Conservation (phyloP, 108 stramenopile genomes). For the Skeletonema costatum region DNA sequence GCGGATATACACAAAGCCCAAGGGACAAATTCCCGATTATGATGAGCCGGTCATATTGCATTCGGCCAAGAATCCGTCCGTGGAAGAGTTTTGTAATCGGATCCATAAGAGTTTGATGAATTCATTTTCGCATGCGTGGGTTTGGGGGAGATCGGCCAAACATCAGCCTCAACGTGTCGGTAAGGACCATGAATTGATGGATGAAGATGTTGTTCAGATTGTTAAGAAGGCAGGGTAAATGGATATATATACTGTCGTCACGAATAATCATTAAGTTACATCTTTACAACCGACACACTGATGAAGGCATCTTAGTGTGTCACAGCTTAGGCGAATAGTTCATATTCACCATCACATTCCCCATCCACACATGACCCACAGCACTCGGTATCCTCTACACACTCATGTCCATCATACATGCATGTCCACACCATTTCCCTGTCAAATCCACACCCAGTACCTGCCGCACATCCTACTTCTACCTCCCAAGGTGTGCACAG, state of each 20-base stretch:
- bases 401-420: background rate
- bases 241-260: background rate
- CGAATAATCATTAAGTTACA: background rate
- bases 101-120: slow-evolving; percentile 84
- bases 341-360: background rate
- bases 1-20: slow-evolving; percentile 99
- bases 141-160: slow-evolving; percentile 93
- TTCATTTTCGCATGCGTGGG: slow-evolving; percentile 94
- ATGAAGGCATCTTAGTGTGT: background rate
- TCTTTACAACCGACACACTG: background rate
- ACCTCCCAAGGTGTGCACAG: background rate
- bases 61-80: slow-evolving; percentile 83
- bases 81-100: slow-evolving; percentile 98
- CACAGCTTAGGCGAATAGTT: background rate
- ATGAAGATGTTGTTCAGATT: slow-evolving; percentile 97
- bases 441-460: slow-evolving; percentile 7
- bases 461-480: background rate
- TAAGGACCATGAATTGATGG: slow-evolving; percentile 92
- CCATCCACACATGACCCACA: background rate
- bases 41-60: slow-evolving; percentile 98
- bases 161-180: slow-evolving; percentile 98
- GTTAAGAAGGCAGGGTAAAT: slow-evolving; percentile 64
- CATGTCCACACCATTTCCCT: slow-evolving; percentile 7
- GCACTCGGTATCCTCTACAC: background rate
- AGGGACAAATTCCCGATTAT: slow-evolving; percentile 98